These are phyloP conservation scores for Tetrastigma voinierianum DNA, from an alignment of 164 flowering plant species.

Conservation along the genomic window DNA sequence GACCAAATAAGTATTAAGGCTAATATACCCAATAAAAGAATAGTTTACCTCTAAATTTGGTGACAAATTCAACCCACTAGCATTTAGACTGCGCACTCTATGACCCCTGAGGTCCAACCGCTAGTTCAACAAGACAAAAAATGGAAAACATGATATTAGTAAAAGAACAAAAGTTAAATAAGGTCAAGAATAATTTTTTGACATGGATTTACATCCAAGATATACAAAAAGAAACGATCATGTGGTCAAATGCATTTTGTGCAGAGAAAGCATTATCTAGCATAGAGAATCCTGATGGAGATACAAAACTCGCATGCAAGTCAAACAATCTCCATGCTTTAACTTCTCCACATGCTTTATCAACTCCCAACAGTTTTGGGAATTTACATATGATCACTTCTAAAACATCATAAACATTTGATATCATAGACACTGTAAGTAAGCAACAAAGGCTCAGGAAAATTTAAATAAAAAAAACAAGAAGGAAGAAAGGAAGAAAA, in stretches of 20 bases:
- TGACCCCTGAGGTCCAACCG: slow-evolving; percentile 97
- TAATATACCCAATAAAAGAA: too few species aligned
- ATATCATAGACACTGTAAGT: too few species aligned
- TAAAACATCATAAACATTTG: too few species aligned
- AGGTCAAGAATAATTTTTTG: background rate
- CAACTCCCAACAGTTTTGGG: too few species aligned
- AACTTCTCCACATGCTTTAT: too few species aligned
- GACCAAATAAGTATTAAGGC: background rate
- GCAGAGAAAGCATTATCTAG: background rate
- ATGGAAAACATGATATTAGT: background rate
- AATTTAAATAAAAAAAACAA: too few species aligned
- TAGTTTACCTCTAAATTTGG: slow-evolving; percentile 76
- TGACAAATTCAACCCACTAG: slow-evolving; percentile 74
- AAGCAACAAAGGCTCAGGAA: too few species aligned
- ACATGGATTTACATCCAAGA: slow-evolving; percentile 2
- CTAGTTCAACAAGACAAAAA: slow-evolving; percentile 32
- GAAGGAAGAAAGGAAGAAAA: too few species aligned
- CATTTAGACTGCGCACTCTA: slow-evolving; percentile 75
- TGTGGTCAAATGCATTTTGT: background rate
- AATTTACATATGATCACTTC: too few species aligned
- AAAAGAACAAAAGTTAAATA: background rate
- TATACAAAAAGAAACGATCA: background rate
- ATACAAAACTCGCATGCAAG: too few species aligned
- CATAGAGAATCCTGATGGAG: background rate
- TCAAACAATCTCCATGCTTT: too few species aligned